Evolutionary conservation across 2,329 filamentous ascomycete genomes (phyloP).

Genomic region (Fusarium clavum): DNA sequence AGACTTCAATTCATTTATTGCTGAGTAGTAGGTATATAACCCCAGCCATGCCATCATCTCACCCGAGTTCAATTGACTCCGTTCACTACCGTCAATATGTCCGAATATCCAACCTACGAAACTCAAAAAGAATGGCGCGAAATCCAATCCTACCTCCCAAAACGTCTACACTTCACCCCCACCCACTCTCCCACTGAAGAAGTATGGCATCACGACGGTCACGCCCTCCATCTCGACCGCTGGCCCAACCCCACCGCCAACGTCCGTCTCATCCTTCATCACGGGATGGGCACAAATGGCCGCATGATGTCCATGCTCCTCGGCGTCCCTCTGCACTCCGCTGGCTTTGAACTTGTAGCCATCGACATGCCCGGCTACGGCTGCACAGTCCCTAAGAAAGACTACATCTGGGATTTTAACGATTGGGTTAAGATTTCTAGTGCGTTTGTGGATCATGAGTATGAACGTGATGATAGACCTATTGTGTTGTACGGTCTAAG

Average conservation of each 20-base stretch:
- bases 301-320: slow-evolving; percentile 28
- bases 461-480: not conserved
- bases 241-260: slow-evolving; percentile 8
- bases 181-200: slow-evolving; percentile 9
- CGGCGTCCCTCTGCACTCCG: slow-evolving; percentile 12
- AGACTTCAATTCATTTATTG: not conserved
- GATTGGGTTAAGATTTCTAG: slow-evolving; percentile 8
- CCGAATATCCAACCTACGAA: not conserved
- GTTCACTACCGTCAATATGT: not conserved
- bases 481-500: slow-evolving; percentile 2
- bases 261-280: slow-evolving; percentile 10
- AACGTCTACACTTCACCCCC: slow-evolving; percentile 4
- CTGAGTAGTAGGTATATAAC: not conserved
- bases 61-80: too few relatives aligned
- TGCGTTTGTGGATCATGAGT: not conserved
- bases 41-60: too few relatives aligned
- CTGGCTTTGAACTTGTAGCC: slow-evolving; percentile 1
- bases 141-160: slow-evolving; percentile 2
- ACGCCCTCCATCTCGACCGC: slow-evolving; percentile 16
- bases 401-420: not conserved
- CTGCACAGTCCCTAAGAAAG: not conserved
- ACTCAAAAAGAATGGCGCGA: slow-evolving; percentile 8
- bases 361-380: slow-evolving; percentile 19
- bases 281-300: slow-evolving; percentile 15
- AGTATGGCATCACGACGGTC: slow-evolving; percentile 14